Conservation (phyloP, 139 green algal genomes). For the Eudorina sp. region DNA sequence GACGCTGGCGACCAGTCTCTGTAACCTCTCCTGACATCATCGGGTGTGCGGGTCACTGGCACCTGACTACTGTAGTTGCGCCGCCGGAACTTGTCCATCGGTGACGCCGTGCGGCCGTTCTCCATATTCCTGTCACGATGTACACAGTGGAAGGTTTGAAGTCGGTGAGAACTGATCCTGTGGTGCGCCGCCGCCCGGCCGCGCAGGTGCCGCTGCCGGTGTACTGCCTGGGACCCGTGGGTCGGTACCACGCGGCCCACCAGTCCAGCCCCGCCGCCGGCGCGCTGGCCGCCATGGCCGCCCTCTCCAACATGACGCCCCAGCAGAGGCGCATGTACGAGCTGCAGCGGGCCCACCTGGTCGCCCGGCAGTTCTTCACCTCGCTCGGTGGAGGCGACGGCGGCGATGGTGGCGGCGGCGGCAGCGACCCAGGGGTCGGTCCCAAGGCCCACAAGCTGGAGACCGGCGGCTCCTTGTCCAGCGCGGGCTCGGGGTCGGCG, state of each 20-base stretch:
- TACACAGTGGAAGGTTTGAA: no score
- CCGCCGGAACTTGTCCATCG: no score
- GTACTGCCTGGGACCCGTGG: conserved; percentile 50
- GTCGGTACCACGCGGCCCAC: conserved; percentile 22
- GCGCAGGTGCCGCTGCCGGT: conserved; percentile 51
- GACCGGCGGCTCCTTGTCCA: neutral
- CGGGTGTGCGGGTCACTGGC: no score
- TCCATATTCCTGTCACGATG: no score
- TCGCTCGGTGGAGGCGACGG: neutral
- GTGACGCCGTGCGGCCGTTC: no score
- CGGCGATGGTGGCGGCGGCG: neutral
- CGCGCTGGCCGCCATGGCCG: conserved; percentile 33
- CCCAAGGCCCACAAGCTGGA: neutral
- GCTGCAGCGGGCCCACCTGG: conserved; percentile 32
- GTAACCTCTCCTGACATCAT: no score
- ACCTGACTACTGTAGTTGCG: no score
- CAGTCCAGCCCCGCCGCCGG: neutral
- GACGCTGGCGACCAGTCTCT: no score
- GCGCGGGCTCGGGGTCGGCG: neutral
- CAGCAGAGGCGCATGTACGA: conserved; percentile 29
- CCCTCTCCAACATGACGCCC: conserved; percentile 42
- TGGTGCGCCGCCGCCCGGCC: no score
- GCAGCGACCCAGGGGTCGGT: conserved; percentile 15
- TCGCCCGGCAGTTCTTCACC: neutral
- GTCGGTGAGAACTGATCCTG: no score